phyloP scores from a whole-genome alignment of 371 early-diverging fungal genomes.

The Haplosporangium sp. region DNA sequence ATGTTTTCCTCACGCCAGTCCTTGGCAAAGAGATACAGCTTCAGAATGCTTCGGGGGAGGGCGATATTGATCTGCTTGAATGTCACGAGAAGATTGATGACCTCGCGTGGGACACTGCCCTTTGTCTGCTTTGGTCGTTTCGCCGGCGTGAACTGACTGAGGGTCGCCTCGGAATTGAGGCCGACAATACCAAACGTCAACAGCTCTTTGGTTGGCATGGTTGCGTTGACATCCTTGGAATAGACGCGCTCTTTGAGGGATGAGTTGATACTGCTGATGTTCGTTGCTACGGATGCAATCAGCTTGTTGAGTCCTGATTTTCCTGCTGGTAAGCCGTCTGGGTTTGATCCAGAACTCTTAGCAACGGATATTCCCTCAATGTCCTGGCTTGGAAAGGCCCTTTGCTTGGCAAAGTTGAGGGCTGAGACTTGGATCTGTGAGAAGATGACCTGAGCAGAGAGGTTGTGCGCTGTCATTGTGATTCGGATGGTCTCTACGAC shows the following conservation, averaged over 20 bases:
- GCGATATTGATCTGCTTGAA: constrained; percentile 68
- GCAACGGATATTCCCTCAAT: constrained; percentile 39
- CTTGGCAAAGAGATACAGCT: constrained; percentile 81
- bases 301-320: constrained; percentile 42
- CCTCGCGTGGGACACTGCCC: constrained; percentile 55
- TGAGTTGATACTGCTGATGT: constrained; percentile 52
- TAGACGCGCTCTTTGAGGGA: constrained; percentile 47
- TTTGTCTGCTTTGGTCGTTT: constrained; percentile 40
- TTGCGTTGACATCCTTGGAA: constrained; percentile 18
- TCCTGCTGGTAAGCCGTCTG: constrained; percentile 18
- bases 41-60: constrained; percentile 80
- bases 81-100: constrained; percentile 67
- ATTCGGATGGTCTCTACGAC: constrained; percentile 48
- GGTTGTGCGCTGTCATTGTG: constrained; percentile 46
- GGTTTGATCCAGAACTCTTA: constrained; percentile 49
- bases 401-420: constrained; percentile 49
- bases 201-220: constrained; percentile 27
- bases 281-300: constrained; percentile 44
- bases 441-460: constrained; percentile 44
- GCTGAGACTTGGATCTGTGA: constrained; percentile 52
- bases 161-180: constrained; percentile 50
- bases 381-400: constrained; percentile 37
- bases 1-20: constrained; percentile 85
- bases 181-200: constrained; percentile 49
- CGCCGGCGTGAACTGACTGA: constrained; percentile 48